phyloP scores from a whole-genome alignment of 192 early-diverging fungal genomes.

The Mortierella antarctica region DNA sequence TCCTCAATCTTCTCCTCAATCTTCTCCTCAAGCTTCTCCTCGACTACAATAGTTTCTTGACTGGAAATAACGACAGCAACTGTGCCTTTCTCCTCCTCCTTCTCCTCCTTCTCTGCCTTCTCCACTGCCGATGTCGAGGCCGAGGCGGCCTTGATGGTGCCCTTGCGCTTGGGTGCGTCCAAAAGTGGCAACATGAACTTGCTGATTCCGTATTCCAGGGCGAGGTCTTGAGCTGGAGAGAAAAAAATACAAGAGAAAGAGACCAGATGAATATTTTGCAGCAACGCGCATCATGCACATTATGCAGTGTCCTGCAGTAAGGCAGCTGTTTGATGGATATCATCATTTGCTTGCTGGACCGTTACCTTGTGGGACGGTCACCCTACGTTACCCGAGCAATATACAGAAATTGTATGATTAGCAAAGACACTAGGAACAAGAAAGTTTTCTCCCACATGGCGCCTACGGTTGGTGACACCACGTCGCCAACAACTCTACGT shows the following conservation, averaged over 20 bases:
- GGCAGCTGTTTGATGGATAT: background rate
- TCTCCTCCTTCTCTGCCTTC: slow-evolving; percentile 5
- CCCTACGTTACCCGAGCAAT: background rate
- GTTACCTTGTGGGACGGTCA: slow-evolving; percentile 19
- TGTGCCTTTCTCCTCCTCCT: background rate
- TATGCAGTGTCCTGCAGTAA: background rate
- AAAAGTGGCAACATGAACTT: slow-evolving; percentile 29
- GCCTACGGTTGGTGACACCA: too few species aligned
- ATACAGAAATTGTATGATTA: too few species aligned
- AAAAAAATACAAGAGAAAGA: background rate
- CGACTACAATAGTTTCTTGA: background rate
- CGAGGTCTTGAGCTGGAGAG: slow-evolving; percentile 20
- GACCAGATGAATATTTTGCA: background rate
- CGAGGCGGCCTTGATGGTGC: slow-evolving; percentile 9
- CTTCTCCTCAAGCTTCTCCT: slow-evolving; percentile 16
- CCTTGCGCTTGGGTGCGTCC: slow-evolving; percentile 28
- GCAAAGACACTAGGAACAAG: too few species aligned
- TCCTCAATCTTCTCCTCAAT: background rate
- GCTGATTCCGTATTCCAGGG: slow-evolving; percentile 29
- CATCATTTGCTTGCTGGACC: too few species aligned
- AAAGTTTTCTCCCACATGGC: too few species aligned
- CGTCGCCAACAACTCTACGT: too few species aligned
- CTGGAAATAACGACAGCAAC: slow-evolving; percentile 5
- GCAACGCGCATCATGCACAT: background rate
- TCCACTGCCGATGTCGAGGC: slow-evolving; percentile 4